Conservation (phyloP, 163 green algal genomes). For the Volvox carteri region DNA sequence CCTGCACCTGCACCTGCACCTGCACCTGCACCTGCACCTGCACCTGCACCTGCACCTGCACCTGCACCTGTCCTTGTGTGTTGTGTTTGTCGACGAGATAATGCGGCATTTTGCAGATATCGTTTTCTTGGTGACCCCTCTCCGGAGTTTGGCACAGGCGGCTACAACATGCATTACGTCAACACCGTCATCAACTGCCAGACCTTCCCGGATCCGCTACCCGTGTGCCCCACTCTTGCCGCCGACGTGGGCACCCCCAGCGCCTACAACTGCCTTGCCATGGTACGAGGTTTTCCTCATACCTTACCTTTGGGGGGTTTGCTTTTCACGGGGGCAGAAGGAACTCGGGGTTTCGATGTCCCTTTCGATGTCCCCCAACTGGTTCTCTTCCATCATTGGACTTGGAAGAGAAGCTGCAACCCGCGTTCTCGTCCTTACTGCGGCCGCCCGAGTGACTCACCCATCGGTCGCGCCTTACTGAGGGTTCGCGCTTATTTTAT, state of each 20-base stretch:
- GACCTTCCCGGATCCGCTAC: slow-evolving; percentile 29
- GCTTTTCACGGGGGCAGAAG: background rate
- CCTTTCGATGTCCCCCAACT: no score
- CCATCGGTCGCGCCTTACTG: background rate
- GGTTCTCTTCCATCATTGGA: no score
- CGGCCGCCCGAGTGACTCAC: background rate
- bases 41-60: background rate
- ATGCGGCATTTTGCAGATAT: slow-evolving; percentile 30
- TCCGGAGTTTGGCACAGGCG: slow-evolving; percentile 38
- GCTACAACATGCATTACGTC: slow-evolving; percentile 39
- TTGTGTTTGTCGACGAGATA: background rate
- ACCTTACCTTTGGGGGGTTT: background rate
- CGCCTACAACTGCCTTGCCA: slow-evolving; percentile 34
- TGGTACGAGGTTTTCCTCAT: background rate
- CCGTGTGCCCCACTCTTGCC: slow-evolving; percentile 14
- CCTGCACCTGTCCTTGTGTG: background rate
- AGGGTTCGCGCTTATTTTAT: no score
- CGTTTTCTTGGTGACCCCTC: slow-evolving; percentile 22
- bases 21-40: no score
- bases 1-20: no score
- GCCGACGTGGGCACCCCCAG: slow-evolving; percentile 3
- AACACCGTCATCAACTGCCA: slow-evolving; percentile 43
- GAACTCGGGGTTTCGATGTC: background rate
- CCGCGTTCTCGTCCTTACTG: no score
- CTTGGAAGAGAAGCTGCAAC: background rate